Evolutionary conservation across 345 rosid species (phyloP).

Genomic region (Eucalyptus victrix): DNA sequence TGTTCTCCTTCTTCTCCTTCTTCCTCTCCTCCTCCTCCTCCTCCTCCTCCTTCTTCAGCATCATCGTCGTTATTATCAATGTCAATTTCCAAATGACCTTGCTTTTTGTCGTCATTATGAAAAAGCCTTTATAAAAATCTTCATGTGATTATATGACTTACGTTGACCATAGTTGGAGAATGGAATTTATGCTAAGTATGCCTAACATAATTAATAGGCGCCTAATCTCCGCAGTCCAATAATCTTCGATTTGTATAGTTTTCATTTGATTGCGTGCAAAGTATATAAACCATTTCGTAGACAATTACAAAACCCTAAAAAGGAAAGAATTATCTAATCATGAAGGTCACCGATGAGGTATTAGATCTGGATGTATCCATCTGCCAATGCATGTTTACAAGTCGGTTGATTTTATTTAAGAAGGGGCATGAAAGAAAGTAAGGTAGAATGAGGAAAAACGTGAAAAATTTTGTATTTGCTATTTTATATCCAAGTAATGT

Average conservation of each 20-base stretch:
- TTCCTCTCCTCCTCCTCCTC: too few species aligned
- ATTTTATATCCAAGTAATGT: too few species aligned
- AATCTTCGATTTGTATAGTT: too few species aligned
- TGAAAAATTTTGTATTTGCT: too few species aligned
- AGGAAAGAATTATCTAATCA: not conserved
- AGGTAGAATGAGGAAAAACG: too few species aligned
- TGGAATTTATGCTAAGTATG: too few species aligned
- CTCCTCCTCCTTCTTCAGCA: not conserved
- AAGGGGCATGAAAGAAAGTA: not conserved
- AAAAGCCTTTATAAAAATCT: not conserved
- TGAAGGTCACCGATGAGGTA: not conserved
- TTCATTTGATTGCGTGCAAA: too few species aligned
- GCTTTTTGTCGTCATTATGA: rapidly evolving
- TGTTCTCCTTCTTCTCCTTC: not conserved
- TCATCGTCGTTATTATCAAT: not conserved
- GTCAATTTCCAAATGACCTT: not conserved
- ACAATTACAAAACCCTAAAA: not conserved
- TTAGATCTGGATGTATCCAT: not conserved
- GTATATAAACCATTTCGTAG: not conserved
- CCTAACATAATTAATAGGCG: too few species aligned
- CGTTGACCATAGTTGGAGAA: too few species aligned
- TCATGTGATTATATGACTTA: not conserved
- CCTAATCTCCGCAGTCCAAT: too few species aligned
- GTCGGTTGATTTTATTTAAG: not conserved
- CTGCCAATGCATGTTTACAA: not conserved